Evolutionary conservation across 1,284 basidiomycete species (phyloP), one percentile per base, ranked within the genome.

Genomic region (Apiotrichum laibachii): DNA sequence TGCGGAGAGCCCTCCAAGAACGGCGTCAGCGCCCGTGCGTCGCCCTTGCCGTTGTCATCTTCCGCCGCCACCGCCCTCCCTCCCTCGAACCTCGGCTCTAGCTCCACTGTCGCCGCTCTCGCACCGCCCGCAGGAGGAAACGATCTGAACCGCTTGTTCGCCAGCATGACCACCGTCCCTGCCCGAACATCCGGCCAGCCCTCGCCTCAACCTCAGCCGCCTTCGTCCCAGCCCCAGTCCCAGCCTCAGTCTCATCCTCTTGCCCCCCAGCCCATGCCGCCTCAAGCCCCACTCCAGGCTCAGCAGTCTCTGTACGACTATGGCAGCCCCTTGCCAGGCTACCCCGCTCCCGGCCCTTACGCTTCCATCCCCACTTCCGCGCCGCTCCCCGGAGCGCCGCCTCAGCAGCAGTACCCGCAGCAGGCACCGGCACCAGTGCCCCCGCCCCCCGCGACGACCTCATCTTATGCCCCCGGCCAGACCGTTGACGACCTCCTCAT

Each of bases 401-500:
- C 51, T 16, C n/a, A 19, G 13, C 50, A 47, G 19, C 44, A 18
- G 45, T 19, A 33, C 4, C 34, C 52, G 26, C 57, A 48, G 34
- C 40, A 54, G 15, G 44, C 47, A 3, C 50, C 53, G 8, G 43
- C 60, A 0, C 48, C 56, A 21, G 26, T 47, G 6, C 47, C 60
- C 0, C 50, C 50, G 6, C 47, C 60, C 0, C 50, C 57, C 33
- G 26, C 50, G 11, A 53, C 59, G 1, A 33, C 48, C 12, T 31
- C 26, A 31, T 31, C 26, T 31, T 59, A 53, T 19, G 62, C 68
- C 13, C 70, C 72, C 3, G 71, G 68, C 15, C 68, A 75, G 56
- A 75, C 72, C 1, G 74, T 72, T n/a, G 72, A 72, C 45, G 72
- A 76, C 56, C 59, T 76, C 12, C 61, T 76, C 22, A 71, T 62